These are phyloP conservation scores for Ceratobasidium theobromae DNA, from an alignment of 1,284 basidiomycete genomes.

Conservation along the genomic window DNA sequence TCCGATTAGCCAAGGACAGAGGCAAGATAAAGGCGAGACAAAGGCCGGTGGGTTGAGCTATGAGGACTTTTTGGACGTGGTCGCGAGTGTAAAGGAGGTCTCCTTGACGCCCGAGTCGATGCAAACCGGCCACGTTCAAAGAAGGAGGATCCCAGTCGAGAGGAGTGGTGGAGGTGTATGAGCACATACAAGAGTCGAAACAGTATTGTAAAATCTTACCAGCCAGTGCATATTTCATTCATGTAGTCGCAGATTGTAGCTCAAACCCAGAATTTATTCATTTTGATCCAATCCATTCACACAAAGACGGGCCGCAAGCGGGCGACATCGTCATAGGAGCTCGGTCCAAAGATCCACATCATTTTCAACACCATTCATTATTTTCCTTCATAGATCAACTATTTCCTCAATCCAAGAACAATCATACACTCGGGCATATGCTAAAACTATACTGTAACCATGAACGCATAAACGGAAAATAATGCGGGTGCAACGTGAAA, in stretches of 20 bases:
- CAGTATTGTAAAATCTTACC: not conserved
- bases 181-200: constrained; percentile 34
- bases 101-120: constrained; percentile 55
- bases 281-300: not conserved
- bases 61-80: constrained; percentile 54
- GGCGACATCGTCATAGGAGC: not conserved
- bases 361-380: not conserved
- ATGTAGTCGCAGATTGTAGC: not conserved
- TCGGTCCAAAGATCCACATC: not conserved
- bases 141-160: constrained; percentile 76
- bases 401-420: not conserved
- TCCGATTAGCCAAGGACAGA: constrained; percentile 64
- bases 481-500: not conserved
- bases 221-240: not conserved
- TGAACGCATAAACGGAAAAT: not conserved
- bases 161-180: constrained; percentile 82
- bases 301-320: no score
- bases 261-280: constrained; percentile 5
- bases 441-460: not conserved
- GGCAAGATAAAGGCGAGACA: constrained; percentile 48
- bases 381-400: not conserved
- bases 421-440: not conserved
- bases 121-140: constrained; percentile 47
- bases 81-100: constrained; percentile 79
- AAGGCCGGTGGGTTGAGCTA: constrained; percentile 33